These are phyloP conservation scores for Wickerhamiella slavikovae DNA, from an alignment of 805 yeast species.

Conservation along the genomic window DNA sequence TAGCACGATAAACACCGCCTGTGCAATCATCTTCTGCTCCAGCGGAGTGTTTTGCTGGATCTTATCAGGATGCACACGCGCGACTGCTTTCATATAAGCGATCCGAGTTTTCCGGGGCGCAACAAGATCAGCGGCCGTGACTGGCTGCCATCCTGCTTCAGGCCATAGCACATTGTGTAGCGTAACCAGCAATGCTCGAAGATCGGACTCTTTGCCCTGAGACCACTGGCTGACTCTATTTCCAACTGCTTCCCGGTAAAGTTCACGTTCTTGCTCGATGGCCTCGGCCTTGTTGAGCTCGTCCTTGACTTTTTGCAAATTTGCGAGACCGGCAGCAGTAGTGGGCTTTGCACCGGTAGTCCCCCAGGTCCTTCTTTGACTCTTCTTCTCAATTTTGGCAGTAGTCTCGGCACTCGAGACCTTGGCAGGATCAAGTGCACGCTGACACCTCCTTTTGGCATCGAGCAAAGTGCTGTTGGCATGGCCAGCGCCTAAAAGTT, in stretches of 20 bases:
- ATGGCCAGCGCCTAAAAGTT: constrained; percentile 46
- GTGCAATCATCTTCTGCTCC: constrained; percentile 68
- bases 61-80: constrained; percentile 73
- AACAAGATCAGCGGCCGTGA: constrained; percentile 55
- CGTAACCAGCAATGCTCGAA: constrained; percentile 56
- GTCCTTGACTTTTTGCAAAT: constrained; percentile 30
- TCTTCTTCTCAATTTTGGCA: constrained; percentile 3
- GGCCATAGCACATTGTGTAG: constrained; percentile 52
- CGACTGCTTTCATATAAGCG: constrained; percentile 60
- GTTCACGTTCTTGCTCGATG: constrained; percentile 36
- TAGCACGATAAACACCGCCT: constrained; percentile 61
- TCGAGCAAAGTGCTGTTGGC: constrained; percentile 47
- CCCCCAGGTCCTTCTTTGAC: constrained; percentile 11
- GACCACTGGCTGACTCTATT: constrained; percentile 40
- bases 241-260: constrained; percentile 43
- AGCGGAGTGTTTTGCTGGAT: constrained; percentile 33
- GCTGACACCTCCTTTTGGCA: constrained; percentile 61
- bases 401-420: constrained; percentile 17
- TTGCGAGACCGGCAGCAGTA: constrained; percentile 21
- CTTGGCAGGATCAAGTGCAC: constrained; percentile 39
- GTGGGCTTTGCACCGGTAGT: constrained; percentile 11
- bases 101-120: constrained; percentile 79
- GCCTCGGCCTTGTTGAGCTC: constrained; percentile 26
- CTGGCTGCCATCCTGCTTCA: constrained; percentile 41
- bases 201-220: constrained; percentile 54